Evolutionary conservation across 257 asterid species (phyloP).

Genomic region (Leonotis leonurus): DNA sequence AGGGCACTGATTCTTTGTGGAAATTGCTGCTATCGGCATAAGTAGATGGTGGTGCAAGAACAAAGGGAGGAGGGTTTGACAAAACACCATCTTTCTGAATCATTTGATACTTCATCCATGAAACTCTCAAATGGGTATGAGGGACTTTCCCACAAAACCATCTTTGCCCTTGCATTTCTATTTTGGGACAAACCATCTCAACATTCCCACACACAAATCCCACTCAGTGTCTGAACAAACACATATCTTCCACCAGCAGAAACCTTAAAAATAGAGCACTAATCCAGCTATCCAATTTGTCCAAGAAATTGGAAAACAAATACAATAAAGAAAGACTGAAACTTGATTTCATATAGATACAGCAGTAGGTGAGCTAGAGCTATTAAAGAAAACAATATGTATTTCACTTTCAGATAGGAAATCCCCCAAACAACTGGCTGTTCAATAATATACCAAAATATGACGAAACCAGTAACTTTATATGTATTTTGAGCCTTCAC

Average conservation of each 20-base stretch:
- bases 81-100: constrained; percentile 23
- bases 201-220: constrained; percentile 8
- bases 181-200: constrained; percentile 24
- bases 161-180: constrained; percentile 34
- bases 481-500: constrained; percentile 35
- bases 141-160: constrained; percentile 29
- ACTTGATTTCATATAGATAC: constrained; percentile 3
- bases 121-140: constrained; percentile 38
- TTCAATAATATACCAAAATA: constrained; percentile 27
- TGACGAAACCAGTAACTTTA: constrained; percentile 34
- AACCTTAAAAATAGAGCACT: background rate
- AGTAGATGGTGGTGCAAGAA: constrained; percentile 33
- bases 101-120: constrained; percentile 40
- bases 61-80: constrained; percentile 33
- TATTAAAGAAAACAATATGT: constrained; percentile 14
- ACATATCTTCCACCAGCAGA: constrained; percentile 6
- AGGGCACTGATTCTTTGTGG: constrained; percentile 31
- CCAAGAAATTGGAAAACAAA: background rate
- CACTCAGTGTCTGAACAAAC: constrained; percentile 17
- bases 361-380: constrained; percentile 16
- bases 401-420: constrained; percentile 17
- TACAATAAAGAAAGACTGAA: background rate
- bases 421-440: constrained; percentile 10
- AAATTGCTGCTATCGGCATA: constrained; percentile 17
- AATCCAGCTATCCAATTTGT: constrained; percentile 1